These are phyloP conservation scores for Microbotryomycetes sp. DNA, from an alignment of 1,284 basidiomycete genomes.

Conservation along the genomic window DNA sequence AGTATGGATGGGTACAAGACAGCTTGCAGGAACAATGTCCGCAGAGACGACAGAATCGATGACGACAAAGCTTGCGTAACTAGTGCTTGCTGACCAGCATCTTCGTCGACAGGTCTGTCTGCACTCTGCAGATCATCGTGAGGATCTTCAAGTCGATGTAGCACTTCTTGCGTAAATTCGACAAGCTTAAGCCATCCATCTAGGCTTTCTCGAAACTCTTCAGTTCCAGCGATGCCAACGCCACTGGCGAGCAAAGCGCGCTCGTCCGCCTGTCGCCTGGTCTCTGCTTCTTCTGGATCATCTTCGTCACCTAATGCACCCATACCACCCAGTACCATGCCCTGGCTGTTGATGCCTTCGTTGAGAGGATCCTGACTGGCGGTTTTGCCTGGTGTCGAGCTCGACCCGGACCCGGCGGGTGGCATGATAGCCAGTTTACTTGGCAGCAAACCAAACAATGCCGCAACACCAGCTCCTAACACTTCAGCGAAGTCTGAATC, in stretches of 20 bases:
- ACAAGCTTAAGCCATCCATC: constrained; percentile 83
- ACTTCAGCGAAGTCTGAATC: constrained; percentile 96
- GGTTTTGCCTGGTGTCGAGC: constrained; percentile 48
- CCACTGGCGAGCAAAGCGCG: constrained; percentile 58
- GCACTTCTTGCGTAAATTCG: constrained; percentile 85
- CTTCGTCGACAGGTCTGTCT: constrained; percentile 1
- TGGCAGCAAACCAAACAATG: constrained; percentile 85
- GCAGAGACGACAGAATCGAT: constrained; percentile 17
- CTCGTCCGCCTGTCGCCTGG: constrained; percentile 50
- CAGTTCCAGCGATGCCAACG: constrained; percentile 63
- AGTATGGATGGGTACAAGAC: constrained; percentile 84
- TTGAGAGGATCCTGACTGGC: constrained; percentile 38
- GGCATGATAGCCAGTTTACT: constrained; percentile 58
- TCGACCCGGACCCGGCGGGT: constrained; percentile 1
- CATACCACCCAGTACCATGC: constrained; percentile 61
- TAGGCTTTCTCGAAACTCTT: constrained; percentile 70
- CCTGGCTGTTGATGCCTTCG: constrained; percentile 32
- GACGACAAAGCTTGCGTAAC: constrained; percentile 17
- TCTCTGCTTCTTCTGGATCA: constrained; percentile 26
- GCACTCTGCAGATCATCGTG: constrained; percentile 38
- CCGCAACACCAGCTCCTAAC: constrained; percentile 84
- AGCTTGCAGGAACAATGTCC: constrained; percentile 51
- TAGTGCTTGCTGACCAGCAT: constrained; percentile 15
- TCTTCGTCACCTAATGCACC: constrained; percentile 47
- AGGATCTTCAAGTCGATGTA: constrained; percentile 50